These are phyloP conservation scores for Isatis lusitanica DNA, from an alignment of 441 rosid species.

Conservation along the genomic window DNA sequence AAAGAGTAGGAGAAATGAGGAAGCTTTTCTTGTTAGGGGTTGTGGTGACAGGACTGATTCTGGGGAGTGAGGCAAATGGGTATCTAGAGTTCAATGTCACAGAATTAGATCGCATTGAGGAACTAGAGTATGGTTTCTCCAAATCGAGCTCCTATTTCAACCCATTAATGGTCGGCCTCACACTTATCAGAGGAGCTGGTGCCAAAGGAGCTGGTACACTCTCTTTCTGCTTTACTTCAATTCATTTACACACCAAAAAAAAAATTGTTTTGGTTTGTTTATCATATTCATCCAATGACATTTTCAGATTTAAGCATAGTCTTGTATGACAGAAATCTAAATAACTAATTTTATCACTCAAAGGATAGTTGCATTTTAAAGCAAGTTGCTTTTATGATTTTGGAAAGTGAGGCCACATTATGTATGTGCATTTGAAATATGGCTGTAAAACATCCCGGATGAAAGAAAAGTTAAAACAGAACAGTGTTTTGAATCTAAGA, in stretches of 20 bases:
- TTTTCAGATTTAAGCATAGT: background rate
- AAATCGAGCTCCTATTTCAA: slow-evolving; percentile 28
- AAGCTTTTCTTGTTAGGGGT: slow-evolving; percentile 24
- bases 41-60: slow-evolving; percentile 16
- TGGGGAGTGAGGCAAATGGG: slow-evolving; percentile 22
- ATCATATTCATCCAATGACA: background rate
- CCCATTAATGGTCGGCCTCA: slow-evolving; percentile 75
- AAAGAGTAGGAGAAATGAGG: slow-evolving; percentile 13
- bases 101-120: slow-evolving; percentile 48
- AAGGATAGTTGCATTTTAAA: background rate
- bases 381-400: background rate
- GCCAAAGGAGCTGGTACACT: slow-evolving; percentile 74
- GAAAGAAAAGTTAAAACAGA: background rate
- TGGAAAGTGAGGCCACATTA: slow-evolving; percentile 8
- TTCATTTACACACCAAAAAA: background rate
- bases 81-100: slow-evolving; percentile 50
- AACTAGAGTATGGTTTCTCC: slow-evolving; percentile 48
- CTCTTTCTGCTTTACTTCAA: background rate
- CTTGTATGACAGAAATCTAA: background rate
- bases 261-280: background rate
- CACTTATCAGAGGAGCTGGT: slow-evolving; percentile 71
- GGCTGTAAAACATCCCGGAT: background rate
- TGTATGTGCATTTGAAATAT: slow-evolving; percentile 7
- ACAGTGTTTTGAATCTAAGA: background rate
- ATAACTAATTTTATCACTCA: too few species aligned